phyloP scores from a whole-genome alignment of 495 filamentous ascomycete species.

The Daldinia caldariorum region DNA sequence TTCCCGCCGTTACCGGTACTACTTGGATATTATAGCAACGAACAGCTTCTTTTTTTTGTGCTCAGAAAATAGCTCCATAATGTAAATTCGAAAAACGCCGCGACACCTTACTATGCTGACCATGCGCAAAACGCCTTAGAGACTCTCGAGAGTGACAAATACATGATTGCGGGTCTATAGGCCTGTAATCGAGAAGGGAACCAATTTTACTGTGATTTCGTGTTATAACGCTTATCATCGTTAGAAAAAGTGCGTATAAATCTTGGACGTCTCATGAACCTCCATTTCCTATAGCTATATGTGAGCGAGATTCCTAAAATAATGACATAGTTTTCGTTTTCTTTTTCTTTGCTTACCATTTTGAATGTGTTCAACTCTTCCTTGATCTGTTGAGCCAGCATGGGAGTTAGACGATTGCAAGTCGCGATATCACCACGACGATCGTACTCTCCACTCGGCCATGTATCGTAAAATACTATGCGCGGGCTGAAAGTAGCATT shows the following conservation, averaged over 20 bases:
- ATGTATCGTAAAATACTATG: constrained; percentile 94
- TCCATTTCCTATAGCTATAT: constrained; percentile 88
- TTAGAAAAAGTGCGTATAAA: constrained; percentile 99
- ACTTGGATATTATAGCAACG: constrained; percentile 40
- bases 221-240: constrained; percentile 49
- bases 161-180: constrained; percentile 51
- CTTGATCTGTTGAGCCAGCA: constrained; percentile 99
- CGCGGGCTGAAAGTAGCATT: constrained; percentile 92
- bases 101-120: constrained; percentile 64
- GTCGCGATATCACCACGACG: constrained; percentile 95
- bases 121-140: constrained; percentile 49
- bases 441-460: constrained; percentile 95
- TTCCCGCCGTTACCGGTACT: constrained; percentile 24
- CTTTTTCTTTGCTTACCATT: constrained; percentile 77
- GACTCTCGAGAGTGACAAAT: constrained; percentile 52
- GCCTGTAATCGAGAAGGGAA: constrained; percentile 49
- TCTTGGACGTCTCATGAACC: constrained; percentile 97
- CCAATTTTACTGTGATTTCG: constrained; percentile 49
- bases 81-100: constrained; percentile 57
- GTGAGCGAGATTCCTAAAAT: constrained; percentile 44
- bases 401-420: constrained; percentile 95
- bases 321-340: too few species aligned
- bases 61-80: constrained; percentile 43
- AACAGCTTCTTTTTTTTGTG: constrained; percentile 38
- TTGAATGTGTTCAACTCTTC: constrained; percentile 99